Evolutionary conservation across 768 basidiomycete genomes (phyloP), one percentile per base, ranked within the genome.

Genomic region (Termitomyces sp.): DNA sequence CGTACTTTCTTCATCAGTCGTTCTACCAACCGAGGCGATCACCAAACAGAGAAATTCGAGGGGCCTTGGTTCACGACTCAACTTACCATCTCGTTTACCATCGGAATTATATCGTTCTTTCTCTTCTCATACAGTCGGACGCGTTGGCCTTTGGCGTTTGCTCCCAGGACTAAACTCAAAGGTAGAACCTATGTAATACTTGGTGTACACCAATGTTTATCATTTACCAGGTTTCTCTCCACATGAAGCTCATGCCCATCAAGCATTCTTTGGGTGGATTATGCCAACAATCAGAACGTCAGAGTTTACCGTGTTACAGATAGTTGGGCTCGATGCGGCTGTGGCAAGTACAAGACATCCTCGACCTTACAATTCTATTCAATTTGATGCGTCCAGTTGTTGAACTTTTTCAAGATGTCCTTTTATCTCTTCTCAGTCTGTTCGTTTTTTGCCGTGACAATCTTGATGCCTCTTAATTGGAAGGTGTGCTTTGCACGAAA

Each of bases 51-150:
- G 61, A 90, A 81, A 67, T 94, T 90, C 69, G 87, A 91, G 67
- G 95, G 96, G 0, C 94, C 94, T 34, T 98, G 97, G 97, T 90
- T 99, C 71, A 85, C 85, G 22, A 97, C 95, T 1, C 96, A 98
- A 70, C 75, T 96, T 18, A 71, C 80, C 2, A 83, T 98, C 32
- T 90, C 96, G 4, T 75, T 82, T 13, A 71, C 79, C 18, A 85
- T 99, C 57, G 96, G 97, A 2, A 42, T 94, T 1, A 70, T 77
- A 4, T 90, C 91, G 0, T 94, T 98, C 72, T 67, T 97, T 16
- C 67, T 92, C 4, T 99, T 99, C 74, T 96, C 90, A 4, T 92
- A 93, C 66, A 87, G 86, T 63, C 78, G 97, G 10, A 90, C 87
- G 6, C 78, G 91, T 66, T 96, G 91, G 90, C 92, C 93, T 10